Conservation (phyloP, 768 basidiomycete genomes). For the Boletus sp. region DNA sequence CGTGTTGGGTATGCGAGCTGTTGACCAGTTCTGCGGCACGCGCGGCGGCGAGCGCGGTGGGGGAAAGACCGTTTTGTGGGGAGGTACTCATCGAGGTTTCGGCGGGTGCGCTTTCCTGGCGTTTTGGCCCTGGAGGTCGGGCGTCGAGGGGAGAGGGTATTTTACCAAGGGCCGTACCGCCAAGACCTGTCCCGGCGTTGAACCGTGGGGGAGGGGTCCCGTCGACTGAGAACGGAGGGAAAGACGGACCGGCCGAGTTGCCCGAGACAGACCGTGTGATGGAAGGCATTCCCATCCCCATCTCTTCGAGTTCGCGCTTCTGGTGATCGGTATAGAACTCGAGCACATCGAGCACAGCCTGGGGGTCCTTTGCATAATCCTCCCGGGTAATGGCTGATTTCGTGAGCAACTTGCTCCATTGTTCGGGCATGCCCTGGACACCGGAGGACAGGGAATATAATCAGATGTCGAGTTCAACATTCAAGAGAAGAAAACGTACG, state of each 20-base stretch:
- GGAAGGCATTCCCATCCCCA: constrained; percentile 35
- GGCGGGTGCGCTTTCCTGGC: constrained; percentile 46
- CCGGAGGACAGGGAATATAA: not conserved
- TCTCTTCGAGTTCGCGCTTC: constrained; percentile 85
- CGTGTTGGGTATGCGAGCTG: constrained; percentile 41
- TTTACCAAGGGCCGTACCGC: constrained; percentile 54
- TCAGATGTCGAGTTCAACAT: not conserved
- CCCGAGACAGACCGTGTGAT: constrained; percentile 21
- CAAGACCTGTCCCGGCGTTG: constrained; percentile 89
- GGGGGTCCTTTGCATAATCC: constrained; percentile 95
- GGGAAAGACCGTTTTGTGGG: constrained; percentile 36
- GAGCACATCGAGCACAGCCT: constrained; percentile 94
- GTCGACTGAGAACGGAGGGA: constrained; percentile 35
- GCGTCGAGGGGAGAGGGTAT: constrained; percentile 35
- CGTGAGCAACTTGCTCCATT: constrained; percentile 96
- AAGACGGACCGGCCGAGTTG: constrained; percentile 24
- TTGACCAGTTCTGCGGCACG: constrained; percentile 64
- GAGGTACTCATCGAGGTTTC: constrained; percentile 29
- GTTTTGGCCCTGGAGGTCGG: constrained; percentile 36
- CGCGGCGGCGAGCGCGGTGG: constrained; percentile 48
- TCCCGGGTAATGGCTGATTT: constrained; percentile 97
- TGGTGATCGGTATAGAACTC: constrained; percentile 99
- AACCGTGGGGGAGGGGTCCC: constrained; percentile 69
- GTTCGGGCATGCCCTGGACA: constrained; percentile 86
- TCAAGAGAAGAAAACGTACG: constrained; percentile 43